Percentiles rank a stretch among this genome's conserved stretches.
phyloP scores from a whole-genome alignment of 2,329 filamentous ascomycete species.

The Cytospora chrysosperma region DNA sequence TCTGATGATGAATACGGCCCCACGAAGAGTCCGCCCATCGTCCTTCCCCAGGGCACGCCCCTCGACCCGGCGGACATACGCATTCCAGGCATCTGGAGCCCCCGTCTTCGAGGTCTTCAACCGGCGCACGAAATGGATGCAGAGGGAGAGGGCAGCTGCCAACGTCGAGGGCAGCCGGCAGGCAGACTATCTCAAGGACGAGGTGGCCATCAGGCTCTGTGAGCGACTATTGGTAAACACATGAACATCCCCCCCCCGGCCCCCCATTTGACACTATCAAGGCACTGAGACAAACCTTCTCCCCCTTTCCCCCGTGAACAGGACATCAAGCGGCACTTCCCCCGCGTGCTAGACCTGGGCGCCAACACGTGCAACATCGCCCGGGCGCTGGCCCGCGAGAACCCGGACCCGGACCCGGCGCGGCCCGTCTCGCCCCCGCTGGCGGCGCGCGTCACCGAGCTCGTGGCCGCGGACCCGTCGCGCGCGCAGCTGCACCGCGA shows the following conservation, averaged over 20 bases:
- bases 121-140: slow-evolving; percentile 79
- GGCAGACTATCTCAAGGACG: slow-evolving; percentile 91
- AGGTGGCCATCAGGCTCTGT: slow-evolving; percentile 79
- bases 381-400: slow-evolving; percentile 69
- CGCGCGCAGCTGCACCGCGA: slow-evolving; percentile 78
- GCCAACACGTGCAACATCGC: slow-evolving; percentile 96
- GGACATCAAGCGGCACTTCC: slow-evolving; percentile 91
- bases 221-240: slow-evolving; percentile 73
- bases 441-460: slow-evolving; percentile 66
- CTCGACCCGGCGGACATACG: slow-evolving; percentile 59
- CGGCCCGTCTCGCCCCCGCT: slow-evolving; percentile 64
- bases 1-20: slow-evolving; percentile 19
- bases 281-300: neutral
- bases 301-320: slow-evolving; percentile 35
- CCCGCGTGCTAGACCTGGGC: slow-evolving; percentile 83
- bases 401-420: slow-evolving; percentile 61
- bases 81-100: slow-evolving; percentile 72
- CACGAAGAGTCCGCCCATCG: slow-evolving; percentile 17
- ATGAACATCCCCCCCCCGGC: neutral
- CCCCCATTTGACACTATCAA: neutral
- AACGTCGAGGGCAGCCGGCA: slow-evolving; percentile 70
- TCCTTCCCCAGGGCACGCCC: slow-evolving; percentile 4
- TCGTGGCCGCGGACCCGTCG: slow-evolving; percentile 83
- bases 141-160: slow-evolving; percentile 81
- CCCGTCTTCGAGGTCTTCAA: slow-evolving; percentile 92